These are phyloP conservation scores for Saccharum spontaneum DNA, from an alignment of 176 grass and related monocot species.

Conservation along the genomic window DNA sequence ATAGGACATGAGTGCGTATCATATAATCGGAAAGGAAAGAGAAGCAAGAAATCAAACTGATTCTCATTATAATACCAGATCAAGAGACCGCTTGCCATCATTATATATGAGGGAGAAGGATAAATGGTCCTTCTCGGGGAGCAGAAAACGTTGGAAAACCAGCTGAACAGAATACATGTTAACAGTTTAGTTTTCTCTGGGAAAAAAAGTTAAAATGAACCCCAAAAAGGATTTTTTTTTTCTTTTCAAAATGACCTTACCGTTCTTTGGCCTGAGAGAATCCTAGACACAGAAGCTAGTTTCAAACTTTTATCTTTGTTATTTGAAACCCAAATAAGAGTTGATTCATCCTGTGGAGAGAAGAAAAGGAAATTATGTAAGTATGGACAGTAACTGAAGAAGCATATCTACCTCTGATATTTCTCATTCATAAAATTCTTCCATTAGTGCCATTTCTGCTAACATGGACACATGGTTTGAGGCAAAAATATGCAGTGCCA, in stretches of 20 bases:
- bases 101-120: conserved; percentile 97
- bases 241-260: conserved; percentile 39
- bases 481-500: not conserved
- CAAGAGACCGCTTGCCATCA: conserved; percentile 79
- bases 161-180: conserved; percentile 51
- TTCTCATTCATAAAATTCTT: not conserved
- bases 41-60: conserved; percentile 15
- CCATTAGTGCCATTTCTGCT: not conserved
- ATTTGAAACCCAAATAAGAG: conserved; percentile 89
- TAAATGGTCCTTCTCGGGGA: conserved; percentile 88
- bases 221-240: not conserved
- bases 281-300: conserved; percentile 80
- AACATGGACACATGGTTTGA: not conserved
- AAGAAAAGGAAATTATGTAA: not conserved
- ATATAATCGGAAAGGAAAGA: conserved; percentile 17
- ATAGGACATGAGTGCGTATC: conserved; percentile 7
- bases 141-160: conserved; percentile 91
- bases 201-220: conserved; percentile 15
- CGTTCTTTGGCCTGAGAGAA: conserved; percentile 89
- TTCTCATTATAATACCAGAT: conserved; percentile 59
- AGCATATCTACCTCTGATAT: not conserved
- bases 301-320: conserved; percentile 82
- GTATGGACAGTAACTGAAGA: not conserved
- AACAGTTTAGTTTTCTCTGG: not conserved
- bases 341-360: conserved; percentile 70